Conservation (phyloP, 768 basidiomycete species). For the Boletus sensibilis region DNA sequence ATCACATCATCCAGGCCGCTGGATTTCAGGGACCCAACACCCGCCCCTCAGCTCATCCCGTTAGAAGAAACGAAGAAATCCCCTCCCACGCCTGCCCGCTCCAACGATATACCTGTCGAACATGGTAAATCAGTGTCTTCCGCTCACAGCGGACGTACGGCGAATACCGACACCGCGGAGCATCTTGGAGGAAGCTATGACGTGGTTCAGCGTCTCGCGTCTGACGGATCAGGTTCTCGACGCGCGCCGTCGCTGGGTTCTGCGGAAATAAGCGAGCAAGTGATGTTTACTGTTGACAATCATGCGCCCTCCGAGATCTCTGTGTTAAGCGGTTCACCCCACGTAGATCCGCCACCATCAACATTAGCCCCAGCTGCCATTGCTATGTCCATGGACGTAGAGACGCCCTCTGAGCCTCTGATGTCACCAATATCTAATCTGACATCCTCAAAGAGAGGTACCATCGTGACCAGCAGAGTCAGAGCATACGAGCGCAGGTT, state of each 20-base stretch:
- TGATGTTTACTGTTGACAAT: conserved; percentile 9
- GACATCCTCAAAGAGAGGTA: conserved; percentile 1
- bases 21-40: conserved; percentile 80
- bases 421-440: background rate
- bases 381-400: background rate
- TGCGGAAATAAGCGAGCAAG: conserved; percentile 22
- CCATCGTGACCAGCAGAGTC: conserved; percentile 50
- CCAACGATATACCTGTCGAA: conserved; percentile 12
- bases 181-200: conserved; percentile 65
- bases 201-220: conserved; percentile 55
- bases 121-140: conserved; percentile 42
- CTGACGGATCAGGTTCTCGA: conserved; percentile 28
- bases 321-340: conserved; percentile 2
- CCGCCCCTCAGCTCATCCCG: conserved; percentile 61
- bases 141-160: conserved; percentile 57
- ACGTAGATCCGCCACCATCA: conserved; percentile 20
- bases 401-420: conserved; percentile 2
- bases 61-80: conserved; percentile 48
- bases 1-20: conserved; percentile 36
- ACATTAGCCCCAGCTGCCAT: conserved; percentile 7
- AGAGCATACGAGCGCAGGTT: conserved; percentile 56
- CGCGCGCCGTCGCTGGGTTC: conserved; percentile 28
- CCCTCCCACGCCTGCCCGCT: conserved; percentile 11
- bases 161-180: conserved; percentile 69
- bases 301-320: conserved; percentile 12